Evolutionary conservation across 1,139 yeast species (phyloP), one percentile per base, ranked within the genome.

Genomic region (Geotrichum klebahnii): DNA sequence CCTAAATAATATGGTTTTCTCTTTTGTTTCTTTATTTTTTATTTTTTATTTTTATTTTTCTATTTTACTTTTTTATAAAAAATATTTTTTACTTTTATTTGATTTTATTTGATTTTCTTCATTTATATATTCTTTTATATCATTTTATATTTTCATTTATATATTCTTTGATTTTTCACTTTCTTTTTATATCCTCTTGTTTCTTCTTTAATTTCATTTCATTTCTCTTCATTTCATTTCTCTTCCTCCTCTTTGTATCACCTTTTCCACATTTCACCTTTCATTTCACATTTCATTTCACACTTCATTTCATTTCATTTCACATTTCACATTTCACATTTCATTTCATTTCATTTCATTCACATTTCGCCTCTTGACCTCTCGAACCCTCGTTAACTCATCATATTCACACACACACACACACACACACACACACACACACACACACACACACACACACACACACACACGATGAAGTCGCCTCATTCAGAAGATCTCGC

Each of bases 401-500:
- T 6, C 38, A 8, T 35, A 12, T 35, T 17, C 22, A 19, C 38
- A 14, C 16, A 10, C 12, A n/a, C 35, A n/a, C 35, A 19, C 10
- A 5, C n/a, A n/a, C n/a, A n/a, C n/a, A n/a, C n/a, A n/a, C n/a
- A n/a, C n/a, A n/a, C n/a, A n/a, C n/a, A 19, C 35, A 10, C 5
- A 19, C 35, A 5, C 35, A 8, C 8, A 12, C 31, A 28, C 12
- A 9, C 8, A 9, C 31, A 28, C 12, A 28, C 10, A 12, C 31
- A 28, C 31, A 9, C 10, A 28, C 19, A 9, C 31, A 37, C 17
- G 22, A 46, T 46, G 49, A 38, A 24, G 20, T 46, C 49, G 5
- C 49, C 49, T 10, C 49, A 46, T 14, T 46, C 49, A 6, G 49
- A 46, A 39, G 49, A 46, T 10, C 35, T 46, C 22, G 49, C 49